Evolutionary conservation across 768 basidiomycete genomes (phyloP).

Genomic region (Astraeus odoratus): DNA sequence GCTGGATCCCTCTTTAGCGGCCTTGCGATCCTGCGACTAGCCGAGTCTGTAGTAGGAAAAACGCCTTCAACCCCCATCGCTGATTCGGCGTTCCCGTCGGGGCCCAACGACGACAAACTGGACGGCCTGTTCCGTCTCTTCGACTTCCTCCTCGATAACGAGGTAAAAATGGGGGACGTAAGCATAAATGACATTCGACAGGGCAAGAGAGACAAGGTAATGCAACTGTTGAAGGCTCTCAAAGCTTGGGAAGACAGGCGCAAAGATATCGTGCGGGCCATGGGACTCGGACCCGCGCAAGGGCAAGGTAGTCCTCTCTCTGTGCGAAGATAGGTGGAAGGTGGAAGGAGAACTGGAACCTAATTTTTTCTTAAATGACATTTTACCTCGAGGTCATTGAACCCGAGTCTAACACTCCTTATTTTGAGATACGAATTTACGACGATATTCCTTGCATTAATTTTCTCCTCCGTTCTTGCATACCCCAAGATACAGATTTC

Average conservation of each 20-base stretch:
- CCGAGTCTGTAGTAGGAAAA: conserved; percentile 70
- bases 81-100: conserved; percentile 70
- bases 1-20: conserved; percentile 50
- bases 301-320: conserved; percentile 10
- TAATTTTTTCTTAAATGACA: neutral
- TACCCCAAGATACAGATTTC: neutral
- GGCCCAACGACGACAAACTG: conserved; percentile 67
- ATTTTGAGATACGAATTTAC: neutral
- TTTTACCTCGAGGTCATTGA: conserved; percentile 6
- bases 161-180: conserved; percentile 84
- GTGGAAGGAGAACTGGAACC: neutral
- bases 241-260: conserved; percentile 79
- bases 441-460: conserved; percentile 1
- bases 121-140: conserved; percentile 86
- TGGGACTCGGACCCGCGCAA: conserved; percentile 34
- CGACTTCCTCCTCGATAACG: conserved; percentile 89
- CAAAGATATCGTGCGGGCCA: conserved; percentile 43
- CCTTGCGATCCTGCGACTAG: conserved; percentile 74
- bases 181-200: conserved; percentile 90
- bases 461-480: conserved; percentile 5
- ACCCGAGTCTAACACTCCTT: conserved; percentile 18
- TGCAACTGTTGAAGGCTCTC: conserved; percentile 70
- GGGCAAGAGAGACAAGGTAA: conserved; percentile 74
- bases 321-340: conserved; percentile 3
- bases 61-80: conserved; percentile 64